Conservation (phyloP, 208 protist genomes). For the Acanthamoeba lenticulata region DNA sequence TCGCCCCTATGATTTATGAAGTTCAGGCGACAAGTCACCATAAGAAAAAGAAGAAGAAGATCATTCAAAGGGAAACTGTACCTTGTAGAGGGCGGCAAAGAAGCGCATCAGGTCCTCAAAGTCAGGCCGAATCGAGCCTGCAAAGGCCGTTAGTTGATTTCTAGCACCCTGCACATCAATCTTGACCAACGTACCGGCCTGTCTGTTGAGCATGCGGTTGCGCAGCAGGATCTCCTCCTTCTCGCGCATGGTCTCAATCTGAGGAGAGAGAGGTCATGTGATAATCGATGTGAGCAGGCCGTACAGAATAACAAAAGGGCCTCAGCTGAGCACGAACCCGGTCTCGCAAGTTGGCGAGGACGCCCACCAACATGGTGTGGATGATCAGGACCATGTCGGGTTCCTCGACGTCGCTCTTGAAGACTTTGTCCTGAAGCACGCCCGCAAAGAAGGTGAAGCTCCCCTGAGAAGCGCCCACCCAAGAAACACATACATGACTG, state of each 20-base stretch:
- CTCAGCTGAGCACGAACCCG: not conserved
- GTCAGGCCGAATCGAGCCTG: constrained; percentile 25
- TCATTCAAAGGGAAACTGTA: not conserved
- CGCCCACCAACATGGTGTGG: constrained; percentile 20
- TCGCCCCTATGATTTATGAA: not conserved
- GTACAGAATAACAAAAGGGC: no score
- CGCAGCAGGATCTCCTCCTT: constrained; percentile 38
- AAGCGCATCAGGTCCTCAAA: constrained; percentile 57
- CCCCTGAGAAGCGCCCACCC: not conserved
- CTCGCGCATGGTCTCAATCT: constrained; percentile 43
- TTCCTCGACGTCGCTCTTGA: not conserved
- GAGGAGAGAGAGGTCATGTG: not conserved
- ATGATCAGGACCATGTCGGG: not conserved
- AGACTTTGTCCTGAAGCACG: not conserved
- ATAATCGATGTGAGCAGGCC: no score
- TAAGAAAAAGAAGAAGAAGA: not conserved
- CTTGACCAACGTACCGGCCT: not conserved
- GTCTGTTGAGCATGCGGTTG: constrained; percentile 14
- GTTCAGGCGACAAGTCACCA: not conserved
- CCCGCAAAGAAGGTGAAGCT: constrained; percentile 50
- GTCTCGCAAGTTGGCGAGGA: constrained; percentile 4
- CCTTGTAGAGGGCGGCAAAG: constrained; percentile 25
- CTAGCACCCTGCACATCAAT: not conserved
- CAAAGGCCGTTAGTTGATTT: not conserved
- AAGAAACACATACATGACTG: not conserved